Evolutionary conservation across 768 basidiomycete species (phyloP).

Genomic region (Baorangia bicolor): DNA sequence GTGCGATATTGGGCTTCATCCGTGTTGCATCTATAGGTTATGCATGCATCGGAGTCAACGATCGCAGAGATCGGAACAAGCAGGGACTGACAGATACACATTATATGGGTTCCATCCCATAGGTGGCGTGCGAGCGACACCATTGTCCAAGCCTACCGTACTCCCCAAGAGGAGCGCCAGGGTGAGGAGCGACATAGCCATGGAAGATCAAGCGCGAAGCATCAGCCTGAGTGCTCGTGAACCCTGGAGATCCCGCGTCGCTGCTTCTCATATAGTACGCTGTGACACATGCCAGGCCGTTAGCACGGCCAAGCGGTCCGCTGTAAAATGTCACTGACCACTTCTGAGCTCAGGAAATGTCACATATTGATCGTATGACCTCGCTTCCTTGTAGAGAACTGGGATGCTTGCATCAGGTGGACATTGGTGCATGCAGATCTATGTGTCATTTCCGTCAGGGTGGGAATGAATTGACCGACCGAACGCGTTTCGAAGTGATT

Average conservation of each 20-base stretch:
- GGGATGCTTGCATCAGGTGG: no score
- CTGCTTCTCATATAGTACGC: background rate
- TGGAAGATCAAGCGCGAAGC: background rate
- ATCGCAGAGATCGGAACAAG: background rate
- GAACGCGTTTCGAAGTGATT: no score
- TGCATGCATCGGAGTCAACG: background rate
- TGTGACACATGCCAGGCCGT: no score
- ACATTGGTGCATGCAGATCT: no score
- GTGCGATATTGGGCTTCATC: conserved; percentile 5
- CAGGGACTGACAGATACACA: conserved; percentile 4
- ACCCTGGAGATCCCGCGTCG: background rate
- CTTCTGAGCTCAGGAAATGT: no score
- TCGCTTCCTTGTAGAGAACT: no score
- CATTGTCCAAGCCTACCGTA: conserved; percentile 3
- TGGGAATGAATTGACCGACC: no score
- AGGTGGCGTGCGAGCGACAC: conserved; percentile 10
- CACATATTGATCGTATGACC: no score
- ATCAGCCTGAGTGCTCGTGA: background rate
- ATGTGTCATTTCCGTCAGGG: no score
- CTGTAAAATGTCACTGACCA: no score
- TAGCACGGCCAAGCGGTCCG: no score
- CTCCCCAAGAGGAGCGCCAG: background rate
- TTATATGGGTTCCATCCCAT: conserved; percentile 22
- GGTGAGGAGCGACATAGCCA: background rate
- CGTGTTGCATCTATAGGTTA: conserved; percentile 4